Percentiles rank a stretch among this genome's conserved stretches.
phyloP scores from a whole-genome alignment of 192 early-diverging fungal genomes.

The Coemansia sp. region DNA sequence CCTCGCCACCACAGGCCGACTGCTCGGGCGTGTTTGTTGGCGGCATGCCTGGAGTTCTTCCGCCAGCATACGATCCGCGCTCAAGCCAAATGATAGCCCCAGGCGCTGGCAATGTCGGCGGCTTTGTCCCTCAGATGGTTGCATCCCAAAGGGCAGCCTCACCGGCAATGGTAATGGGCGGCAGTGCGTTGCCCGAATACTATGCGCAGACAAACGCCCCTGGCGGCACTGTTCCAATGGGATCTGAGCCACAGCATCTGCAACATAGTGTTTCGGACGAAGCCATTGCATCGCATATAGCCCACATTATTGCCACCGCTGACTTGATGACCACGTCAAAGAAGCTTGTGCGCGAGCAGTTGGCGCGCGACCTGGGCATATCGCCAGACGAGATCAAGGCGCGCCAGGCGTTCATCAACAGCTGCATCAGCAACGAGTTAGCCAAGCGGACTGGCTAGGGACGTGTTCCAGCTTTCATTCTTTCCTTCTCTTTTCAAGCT shows the following conservation, averaged over 20 bases:
- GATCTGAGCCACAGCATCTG: neutral
- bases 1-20: conserved; percentile 32
- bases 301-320: conserved; percentile 78
- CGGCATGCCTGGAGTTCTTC: conserved; percentile 6
- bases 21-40: conserved; percentile 13
- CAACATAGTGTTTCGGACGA: conserved; percentile 62
- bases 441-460: conserved; percentile 38
- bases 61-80: conserved; percentile 49
- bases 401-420: conserved; percentile 38
- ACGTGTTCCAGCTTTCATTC: no score
- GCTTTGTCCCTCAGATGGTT: conserved; percentile 13
- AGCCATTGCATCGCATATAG: conserved; percentile 65
- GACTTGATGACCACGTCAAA: conserved; percentile 96
- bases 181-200: conserved; percentile 33
- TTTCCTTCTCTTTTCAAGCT: neutral
- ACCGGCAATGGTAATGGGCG: conserved; percentile 18
- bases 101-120: conserved; percentile 1
- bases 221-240: neutral
- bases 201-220: conserved; percentile 16
- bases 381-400: conserved; percentile 31
- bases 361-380: conserved; percentile 33
- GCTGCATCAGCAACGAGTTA: conserved; percentile 42
- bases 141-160: conserved; percentile 26
- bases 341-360: conserved; percentile 87
- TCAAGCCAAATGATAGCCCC: conserved; percentile 31